These are phyloP conservation scores for Scheffersomyces lignosus DNA, from an alignment of 805 yeast species.

Conservation along the genomic window DNA sequence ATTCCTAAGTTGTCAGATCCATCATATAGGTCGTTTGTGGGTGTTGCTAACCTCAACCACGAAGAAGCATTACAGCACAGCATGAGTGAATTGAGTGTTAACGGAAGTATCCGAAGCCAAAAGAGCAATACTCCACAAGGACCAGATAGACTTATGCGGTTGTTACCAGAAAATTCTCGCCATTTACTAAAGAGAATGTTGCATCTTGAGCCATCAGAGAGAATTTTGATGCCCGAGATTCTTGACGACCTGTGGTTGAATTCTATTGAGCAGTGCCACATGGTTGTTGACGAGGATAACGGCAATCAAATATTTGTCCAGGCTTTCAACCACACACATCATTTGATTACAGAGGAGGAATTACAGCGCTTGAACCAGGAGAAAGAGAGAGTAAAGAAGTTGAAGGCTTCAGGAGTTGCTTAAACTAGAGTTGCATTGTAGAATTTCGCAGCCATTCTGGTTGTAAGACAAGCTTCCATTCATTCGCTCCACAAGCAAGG, in stretches of 20 bases:
- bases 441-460: too few relatives aligned
- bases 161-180: conserved; percentile 69
- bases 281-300: conserved; percentile 12
- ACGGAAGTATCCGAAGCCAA: neutral
- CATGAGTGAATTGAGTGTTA: conserved; percentile 3
- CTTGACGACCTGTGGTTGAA: conserved; percentile 57
- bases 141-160: conserved; percentile 67
- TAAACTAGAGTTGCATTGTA: too few relatives aligned
- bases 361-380: conserved; percentile 38
- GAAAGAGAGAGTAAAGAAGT: conserved; percentile 17
- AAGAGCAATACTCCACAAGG: conserved; percentile 41
- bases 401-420: conserved; percentile 9
- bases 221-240: conserved; percentile 62
- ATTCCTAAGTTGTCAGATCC: conserved; percentile 78
- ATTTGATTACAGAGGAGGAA: conserved; percentile 67
- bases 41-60: conserved; percentile 11
- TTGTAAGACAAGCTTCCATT: too few relatives aligned
- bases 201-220: conserved; percentile 52
- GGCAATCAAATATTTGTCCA: neutral
- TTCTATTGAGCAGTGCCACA: conserved; percentile 55
- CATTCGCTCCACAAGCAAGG: too few relatives aligned
- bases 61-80: neutral
- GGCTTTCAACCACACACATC: conserved; percentile 54
- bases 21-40: conserved; percentile 66
- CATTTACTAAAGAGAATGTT: conserved; percentile 66